Evolutionary conservation across 1,139 yeast species (phyloP).

Genomic region (Yamadazyma triangularis): DNA sequence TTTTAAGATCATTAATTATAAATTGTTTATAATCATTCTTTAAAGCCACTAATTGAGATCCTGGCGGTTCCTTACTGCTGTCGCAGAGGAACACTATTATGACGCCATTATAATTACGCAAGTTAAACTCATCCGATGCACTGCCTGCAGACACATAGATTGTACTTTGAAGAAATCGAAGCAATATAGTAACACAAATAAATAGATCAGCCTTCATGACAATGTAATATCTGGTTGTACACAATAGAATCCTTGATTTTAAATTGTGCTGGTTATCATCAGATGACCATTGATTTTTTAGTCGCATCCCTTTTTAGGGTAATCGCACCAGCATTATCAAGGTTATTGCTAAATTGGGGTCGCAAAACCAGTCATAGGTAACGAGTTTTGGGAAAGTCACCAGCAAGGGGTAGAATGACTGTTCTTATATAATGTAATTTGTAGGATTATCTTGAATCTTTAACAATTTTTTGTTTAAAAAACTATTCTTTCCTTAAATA

Average conservation of each 20-base stretch:
- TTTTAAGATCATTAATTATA: constrained; percentile 6
- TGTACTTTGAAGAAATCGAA: background rate
- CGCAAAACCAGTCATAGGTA: background rate
- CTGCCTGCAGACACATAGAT: background rate
- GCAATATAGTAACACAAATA: background rate
- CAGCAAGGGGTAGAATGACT: no score
- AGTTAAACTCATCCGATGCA: background rate
- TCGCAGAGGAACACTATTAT: background rate
- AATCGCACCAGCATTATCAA: background rate
- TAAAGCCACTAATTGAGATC: background rate
- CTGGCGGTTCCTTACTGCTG: background rate
- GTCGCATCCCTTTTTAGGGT: background rate
- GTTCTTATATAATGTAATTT: no score
- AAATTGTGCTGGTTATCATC: background rate
- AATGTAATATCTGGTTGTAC: background rate
- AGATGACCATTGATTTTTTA: background rate
- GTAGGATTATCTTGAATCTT: no score
- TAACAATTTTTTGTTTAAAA: no score
- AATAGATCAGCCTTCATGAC: background rate
- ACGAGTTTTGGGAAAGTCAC: background rate
- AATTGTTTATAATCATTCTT: constrained; percentile 6
- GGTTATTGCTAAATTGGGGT: background rate
- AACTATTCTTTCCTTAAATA: no score
- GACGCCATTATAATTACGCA: background rate
- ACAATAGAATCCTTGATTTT: no score